Conservation (phyloP, 2,329 filamentous ascomycete species). For the Xylaria sp. region DNA sequence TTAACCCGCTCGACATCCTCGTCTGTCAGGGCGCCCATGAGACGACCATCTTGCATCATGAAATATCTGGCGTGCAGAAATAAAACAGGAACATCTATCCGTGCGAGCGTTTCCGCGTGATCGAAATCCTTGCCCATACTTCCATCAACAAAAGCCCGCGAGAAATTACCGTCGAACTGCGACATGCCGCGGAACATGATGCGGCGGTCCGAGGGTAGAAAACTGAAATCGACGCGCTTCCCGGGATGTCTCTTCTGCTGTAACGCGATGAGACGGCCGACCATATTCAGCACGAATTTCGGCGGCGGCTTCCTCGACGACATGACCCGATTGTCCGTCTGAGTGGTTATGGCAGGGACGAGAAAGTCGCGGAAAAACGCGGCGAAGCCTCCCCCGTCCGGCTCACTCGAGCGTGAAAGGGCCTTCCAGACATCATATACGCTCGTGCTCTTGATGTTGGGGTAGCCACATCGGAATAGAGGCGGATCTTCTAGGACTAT, state of each 20-base stretch:
- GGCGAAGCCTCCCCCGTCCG: constrained; percentile 14
- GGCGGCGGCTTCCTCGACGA: constrained; percentile 8
- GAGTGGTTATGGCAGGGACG: constrained; percentile 3
- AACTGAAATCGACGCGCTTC: constrained; percentile 21
- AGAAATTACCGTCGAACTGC: constrained; percentile 30
- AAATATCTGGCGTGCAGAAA: constrained; percentile 23
- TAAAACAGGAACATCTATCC: constrained; percentile 22
- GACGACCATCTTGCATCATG: constrained; percentile 10
- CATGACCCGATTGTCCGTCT: constrained; percentile 16
- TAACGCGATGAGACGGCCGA: constrained; percentile 10
- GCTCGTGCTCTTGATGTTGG: constrained; percentile 17
- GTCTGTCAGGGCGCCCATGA: constrained; percentile 22
- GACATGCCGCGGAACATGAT: constrained; percentile 28
- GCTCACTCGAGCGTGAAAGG: constrained; percentile 17
- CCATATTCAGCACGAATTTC: constrained; percentile 10
- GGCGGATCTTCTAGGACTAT: constrained; percentile 28
- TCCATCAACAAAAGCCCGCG: constrained; percentile 26
- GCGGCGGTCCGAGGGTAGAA: constrained; percentile 23
- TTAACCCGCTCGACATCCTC: constrained; percentile 25
- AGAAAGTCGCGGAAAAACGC: constrained; percentile 21
- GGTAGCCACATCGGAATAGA: constrained; percentile 25
- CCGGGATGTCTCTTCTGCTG: constrained; percentile 14
- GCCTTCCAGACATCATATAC: constrained; percentile 23
- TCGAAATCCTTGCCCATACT: constrained; percentile 27
- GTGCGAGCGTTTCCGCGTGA: constrained; percentile 21